Evolutionary conservation across 129 eudicot genomes (phyloP).

Genomic region (Scalesia atractyloides): DNA sequence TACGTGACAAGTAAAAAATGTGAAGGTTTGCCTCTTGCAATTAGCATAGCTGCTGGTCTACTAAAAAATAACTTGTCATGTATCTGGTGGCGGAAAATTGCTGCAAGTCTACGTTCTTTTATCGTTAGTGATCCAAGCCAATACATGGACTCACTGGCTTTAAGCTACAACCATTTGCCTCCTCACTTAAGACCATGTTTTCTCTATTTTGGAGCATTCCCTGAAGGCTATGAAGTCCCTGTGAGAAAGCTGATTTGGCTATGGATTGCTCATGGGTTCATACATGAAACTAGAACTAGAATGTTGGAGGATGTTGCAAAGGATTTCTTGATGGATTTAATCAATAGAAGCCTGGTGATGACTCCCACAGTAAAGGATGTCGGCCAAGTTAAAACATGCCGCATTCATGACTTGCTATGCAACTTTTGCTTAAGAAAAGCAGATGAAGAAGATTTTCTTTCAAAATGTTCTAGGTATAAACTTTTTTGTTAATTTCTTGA

Average conservation of each 20-base stretch:
- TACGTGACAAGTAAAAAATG: neutral
- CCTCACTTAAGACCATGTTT: slow-evolving; percentile 28
- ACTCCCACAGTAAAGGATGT: neutral
- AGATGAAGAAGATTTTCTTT: slow-evolving; percentile 2
- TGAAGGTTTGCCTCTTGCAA: slow-evolving; percentile 17
- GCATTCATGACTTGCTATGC: slow-evolving; percentile 35
- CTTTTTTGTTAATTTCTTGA: too few relatives aligned
- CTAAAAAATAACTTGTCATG: neutral
- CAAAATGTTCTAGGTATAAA: neutral
- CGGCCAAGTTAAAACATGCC: slow-evolving; percentile 32
- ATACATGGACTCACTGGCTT: slow-evolving; percentile 28
- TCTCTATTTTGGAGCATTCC: slow-evolving; percentile 34
- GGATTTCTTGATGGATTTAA: too few relatives aligned
- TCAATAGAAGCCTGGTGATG: slow-evolving; percentile 31
- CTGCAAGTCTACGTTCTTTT: neutral
- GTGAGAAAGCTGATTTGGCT: slow-evolving; percentile 23
- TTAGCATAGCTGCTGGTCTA: slow-evolving; percentile 31
- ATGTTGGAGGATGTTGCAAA: slow-evolving; percentile 31
- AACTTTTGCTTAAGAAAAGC: slow-evolving; percentile 29
- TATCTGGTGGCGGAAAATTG: slow-evolving; percentile 25
- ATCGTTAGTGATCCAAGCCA: slow-evolving; percentile 19
- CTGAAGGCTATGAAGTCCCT: slow-evolving; percentile 12
- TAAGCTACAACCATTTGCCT: too few relatives aligned
- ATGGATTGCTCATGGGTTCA: slow-evolving; percentile 39
- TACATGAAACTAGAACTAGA: neutral